Percentiles rank a stretch among this genome's conserved stretches.
phyloP scores from a whole-genome alignment of 805 yeast species.

The Blastobotrys robertii region DNA sequence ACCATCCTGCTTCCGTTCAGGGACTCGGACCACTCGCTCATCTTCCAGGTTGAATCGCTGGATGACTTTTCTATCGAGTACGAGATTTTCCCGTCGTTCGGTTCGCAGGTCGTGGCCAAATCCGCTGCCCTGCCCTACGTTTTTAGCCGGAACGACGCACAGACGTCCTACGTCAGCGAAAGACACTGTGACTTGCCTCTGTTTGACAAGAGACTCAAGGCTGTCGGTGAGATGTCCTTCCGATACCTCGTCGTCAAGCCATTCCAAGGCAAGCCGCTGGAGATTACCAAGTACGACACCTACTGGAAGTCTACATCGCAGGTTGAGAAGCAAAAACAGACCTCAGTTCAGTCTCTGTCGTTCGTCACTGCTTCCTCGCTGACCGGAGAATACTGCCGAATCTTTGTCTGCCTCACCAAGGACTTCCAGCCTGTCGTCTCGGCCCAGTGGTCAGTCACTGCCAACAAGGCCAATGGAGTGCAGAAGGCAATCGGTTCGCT shows the following conservation, averaged over 20 bases:
- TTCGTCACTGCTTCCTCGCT: conserved; percentile 88
- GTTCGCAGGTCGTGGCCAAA: conserved; percentile 85
- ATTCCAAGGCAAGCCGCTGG: conserved; percentile 73
- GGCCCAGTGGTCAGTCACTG: conserved; percentile 12
- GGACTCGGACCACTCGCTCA: conserved; percentile 55
- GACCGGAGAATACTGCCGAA: conserved; percentile 65
- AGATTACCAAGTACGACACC: conserved; percentile 86
- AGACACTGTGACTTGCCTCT: conserved; percentile 49
- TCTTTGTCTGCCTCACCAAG: conserved; percentile 58
- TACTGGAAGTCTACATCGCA: conserved; percentile 90
- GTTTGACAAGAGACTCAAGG: conserved; percentile 69
- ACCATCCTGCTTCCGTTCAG: conserved; percentile 71
- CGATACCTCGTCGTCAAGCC: conserved; percentile 80
- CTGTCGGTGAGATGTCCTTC: conserved; percentile 72
- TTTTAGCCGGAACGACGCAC: conserved; percentile 34
- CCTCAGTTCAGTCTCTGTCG: conserved; percentile 37
- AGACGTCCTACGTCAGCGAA: conserved; percentile 28
- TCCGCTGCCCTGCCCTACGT: conserved; percentile 63
- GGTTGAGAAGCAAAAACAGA: conserved; percentile 20
- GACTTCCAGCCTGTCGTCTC: conserved; percentile 78
- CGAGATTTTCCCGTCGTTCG: conserved; percentile 90
- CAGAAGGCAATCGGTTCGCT: conserved; percentile 54
- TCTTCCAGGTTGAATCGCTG: conserved; percentile 76
- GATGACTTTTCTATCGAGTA: conserved; percentile 70
- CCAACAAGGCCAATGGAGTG: conserved; percentile 37